These are phyloP conservation scores for Martensiomyces pterosporus DNA, from an alignment of 192 early-diverging fungal genomes.

Conservation along the genomic window DNA sequence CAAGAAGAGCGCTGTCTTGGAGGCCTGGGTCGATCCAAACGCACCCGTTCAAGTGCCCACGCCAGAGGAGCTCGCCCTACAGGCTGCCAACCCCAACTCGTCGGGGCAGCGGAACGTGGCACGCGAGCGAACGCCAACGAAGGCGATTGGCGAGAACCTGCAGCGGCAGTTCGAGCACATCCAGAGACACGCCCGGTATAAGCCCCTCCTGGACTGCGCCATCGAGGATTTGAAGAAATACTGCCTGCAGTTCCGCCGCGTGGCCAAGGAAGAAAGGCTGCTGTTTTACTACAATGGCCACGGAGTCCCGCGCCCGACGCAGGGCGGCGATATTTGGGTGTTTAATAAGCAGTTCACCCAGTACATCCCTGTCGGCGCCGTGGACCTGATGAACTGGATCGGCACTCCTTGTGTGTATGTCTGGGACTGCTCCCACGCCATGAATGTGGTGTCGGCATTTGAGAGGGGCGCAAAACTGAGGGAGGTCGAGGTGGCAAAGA, in stretches of 20 bases:
- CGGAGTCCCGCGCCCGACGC: conserved; percentile 92
- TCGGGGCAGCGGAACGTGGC: conserved; percentile 9
- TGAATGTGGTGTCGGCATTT: conserved; percentile 85
- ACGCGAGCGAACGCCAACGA: conserved; percentile 26
- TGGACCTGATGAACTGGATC: conserved; percentile 91
- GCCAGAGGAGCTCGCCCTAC: conserved; percentile 73
- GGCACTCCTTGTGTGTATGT: conserved; percentile 96
- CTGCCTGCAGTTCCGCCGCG: conserved; percentile 74
- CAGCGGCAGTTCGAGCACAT: conserved; percentile 90
- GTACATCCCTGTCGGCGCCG: conserved; percentile 91
- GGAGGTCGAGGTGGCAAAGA: conserved; percentile 61
- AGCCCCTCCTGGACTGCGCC: conserved; percentile 82
- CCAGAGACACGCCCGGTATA: conserved; percentile 78
- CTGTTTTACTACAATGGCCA: conserved; percentile 99
- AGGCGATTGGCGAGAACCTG: conserved; percentile 79
- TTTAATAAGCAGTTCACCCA: conserved; percentile 98
- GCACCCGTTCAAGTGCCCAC: conserved; percentile 47
- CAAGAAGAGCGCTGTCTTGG: conserved; percentile 79
- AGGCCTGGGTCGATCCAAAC: conserved; percentile 95
- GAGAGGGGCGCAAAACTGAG: conserved; percentile 84
- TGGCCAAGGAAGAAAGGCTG: conserved; percentile 89
- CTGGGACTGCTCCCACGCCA: conserved; percentile 93
- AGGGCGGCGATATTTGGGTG: conserved; percentile 96
- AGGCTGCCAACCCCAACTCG: conserved; percentile 40
- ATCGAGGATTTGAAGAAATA: conserved; percentile 91